These are phyloP conservation scores for Saccharomyces pastorianus DNA, from an alignment of 1,139 yeast species.

Conservation along the genomic window DNA sequence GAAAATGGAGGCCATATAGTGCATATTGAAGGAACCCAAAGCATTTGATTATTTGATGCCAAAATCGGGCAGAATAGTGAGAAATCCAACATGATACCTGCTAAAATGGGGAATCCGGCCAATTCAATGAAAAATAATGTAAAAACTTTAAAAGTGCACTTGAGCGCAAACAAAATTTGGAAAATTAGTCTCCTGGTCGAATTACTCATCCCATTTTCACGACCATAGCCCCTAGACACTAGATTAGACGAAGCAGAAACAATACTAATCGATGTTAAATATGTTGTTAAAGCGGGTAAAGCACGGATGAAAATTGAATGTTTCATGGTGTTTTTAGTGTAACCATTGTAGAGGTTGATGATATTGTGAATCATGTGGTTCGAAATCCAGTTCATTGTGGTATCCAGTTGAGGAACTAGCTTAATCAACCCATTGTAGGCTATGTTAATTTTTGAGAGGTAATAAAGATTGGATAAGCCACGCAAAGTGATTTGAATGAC, in stretches of 20 bases:
- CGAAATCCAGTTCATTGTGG: constrained; percentile 6
- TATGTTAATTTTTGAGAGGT: neutral
- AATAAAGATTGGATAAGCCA: constrained; percentile 11
- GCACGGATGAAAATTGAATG: constrained; percentile 26
- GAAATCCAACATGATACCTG: constrained; percentile 72
- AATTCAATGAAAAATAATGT: constrained; percentile 71
- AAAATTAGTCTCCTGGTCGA: constrained; percentile 38
- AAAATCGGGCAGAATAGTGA: constrained; percentile 49
- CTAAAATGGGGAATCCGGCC: constrained; percentile 73
- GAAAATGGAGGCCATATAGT: constrained; percentile 21
- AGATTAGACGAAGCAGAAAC: constrained; percentile 41
- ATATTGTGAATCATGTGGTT: constrained; percentile 5
- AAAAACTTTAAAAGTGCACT: constrained; percentile 65
- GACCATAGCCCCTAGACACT: constrained; percentile 39
- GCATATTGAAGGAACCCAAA: constrained; percentile 18
- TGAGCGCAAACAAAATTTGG: constrained; percentile 46
- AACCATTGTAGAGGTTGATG: constrained; percentile 12
- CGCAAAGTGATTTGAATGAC: constrained; percentile 9
- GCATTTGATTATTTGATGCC: constrained; percentile 28
- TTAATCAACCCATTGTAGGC: constrained; percentile 4
- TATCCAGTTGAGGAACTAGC: constrained; percentile 7
- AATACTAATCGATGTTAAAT: constrained; percentile 39
- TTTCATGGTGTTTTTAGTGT: constrained; percentile 15
- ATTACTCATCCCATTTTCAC: constrained; percentile 37
- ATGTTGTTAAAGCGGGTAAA: constrained; percentile 41